Evolutionary conservation across 345 rosid species (phyloP).

Genomic region (Hibiscus mutabilis): DNA sequence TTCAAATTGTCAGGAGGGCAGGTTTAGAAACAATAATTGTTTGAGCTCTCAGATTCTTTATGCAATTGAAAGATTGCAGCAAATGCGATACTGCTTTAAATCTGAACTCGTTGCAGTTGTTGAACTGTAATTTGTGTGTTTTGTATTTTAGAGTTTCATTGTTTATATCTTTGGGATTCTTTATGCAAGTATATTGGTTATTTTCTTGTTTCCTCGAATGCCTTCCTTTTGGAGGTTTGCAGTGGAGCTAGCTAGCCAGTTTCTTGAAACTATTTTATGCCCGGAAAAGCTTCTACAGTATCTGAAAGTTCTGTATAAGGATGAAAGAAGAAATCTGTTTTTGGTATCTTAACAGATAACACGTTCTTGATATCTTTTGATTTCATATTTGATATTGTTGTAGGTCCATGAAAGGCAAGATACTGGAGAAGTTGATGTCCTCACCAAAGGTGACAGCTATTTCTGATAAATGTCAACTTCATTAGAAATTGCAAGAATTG

Average conservation of each 20-base stretch:
- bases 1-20: neutral
- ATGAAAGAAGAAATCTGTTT: neutral
- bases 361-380: neutral
- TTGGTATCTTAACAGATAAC: neutral
- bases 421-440: constrained; percentile 84
- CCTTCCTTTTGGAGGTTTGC: neutral
- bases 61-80: neutral
- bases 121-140: neutral
- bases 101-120: neutral
- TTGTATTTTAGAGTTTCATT: neutral
- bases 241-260: neutral
- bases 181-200: too few relatives aligned
- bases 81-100: neutral
- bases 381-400: constrained; percentile 9
- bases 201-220: too few relatives aligned
- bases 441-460: constrained; percentile 71
- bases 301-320: neutral
- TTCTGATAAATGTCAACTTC: constrained; percentile 1
- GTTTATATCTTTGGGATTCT: neutral
- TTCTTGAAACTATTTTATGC: neutral
- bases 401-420: constrained; percentile 87
- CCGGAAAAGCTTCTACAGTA: neutral
- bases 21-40: neutral
- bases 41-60: neutral
- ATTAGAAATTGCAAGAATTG: constrained; percentile 2